A percentile compares a stretch with the other conserved stretches of the same genome.
Conservation (phyloP, 2,329 filamentous ascomycete genomes). For the Dactylellina haptotyla region DNA sequence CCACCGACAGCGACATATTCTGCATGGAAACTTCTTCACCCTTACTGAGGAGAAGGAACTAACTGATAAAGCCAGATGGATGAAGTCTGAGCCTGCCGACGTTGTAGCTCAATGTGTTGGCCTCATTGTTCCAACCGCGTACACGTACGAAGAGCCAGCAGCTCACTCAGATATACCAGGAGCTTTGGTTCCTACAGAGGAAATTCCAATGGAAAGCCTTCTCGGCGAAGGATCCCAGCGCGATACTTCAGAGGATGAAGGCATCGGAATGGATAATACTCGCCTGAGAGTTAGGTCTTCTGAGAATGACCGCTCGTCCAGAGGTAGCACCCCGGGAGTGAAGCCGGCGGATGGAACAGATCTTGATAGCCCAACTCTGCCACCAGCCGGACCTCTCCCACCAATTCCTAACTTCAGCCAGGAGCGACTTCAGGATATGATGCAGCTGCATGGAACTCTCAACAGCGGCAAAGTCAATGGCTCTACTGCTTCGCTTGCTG, state of each 20-base stretch:
- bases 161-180: conserved; percentile 62
- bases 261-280: conserved; percentile 52
- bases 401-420: conserved; percentile 64
- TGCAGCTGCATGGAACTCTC: conserved; percentile 70
- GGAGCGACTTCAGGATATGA: conserved; percentile 69
- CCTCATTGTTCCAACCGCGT: conserved; percentile 65
- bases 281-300: conserved; percentile 21
- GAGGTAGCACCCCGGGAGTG: conserved; percentile 40
- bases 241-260: conserved; percentile 54
- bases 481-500: conserved; percentile 38
- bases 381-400: conserved; percentile 64
- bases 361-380: conserved; percentile 72
- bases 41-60: conserved; percentile 82
- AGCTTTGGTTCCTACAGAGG: conserved; percentile 60
- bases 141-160: conserved; percentile 29
- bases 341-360: conserved; percentile 30
- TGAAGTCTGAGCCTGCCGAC: conserved; percentile 81
- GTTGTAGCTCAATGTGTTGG: conserved; percentile 81
- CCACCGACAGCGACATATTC: conserved; percentile 76
- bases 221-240: conserved; percentile 54
- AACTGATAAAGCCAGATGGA: conserved; percentile 78
- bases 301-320: conserved; percentile 28
- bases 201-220: conserved; percentile 59
- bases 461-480: conserved; percentile 61
- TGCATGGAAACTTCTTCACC: conserved; percentile 86